phyloP scores from a whole-genome alignment of 495 filamentous ascomycete species.

The Neurospora hispaniola region DNA sequence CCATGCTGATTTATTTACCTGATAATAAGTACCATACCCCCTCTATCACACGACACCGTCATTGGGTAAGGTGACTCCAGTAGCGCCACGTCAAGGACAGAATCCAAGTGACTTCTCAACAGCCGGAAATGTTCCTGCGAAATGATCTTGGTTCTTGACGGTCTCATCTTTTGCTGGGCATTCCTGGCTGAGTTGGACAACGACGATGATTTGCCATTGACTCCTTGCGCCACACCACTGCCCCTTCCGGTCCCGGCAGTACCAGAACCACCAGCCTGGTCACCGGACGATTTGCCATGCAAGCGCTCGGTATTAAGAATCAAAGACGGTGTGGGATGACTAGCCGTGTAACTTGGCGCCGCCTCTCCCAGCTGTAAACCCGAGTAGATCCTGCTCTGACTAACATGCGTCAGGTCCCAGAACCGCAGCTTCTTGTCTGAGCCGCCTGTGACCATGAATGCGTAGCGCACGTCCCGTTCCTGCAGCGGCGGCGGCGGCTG shows the following conservation, averaged over 20 bases:
- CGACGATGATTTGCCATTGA: slow-evolving; percentile 16
- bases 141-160: slow-evolving; percentile 76
- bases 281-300: slow-evolving; percentile 31
- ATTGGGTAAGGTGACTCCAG: slow-evolving; percentile 87
- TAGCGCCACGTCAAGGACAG: slow-evolving; percentile 77
- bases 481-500: slow-evolving; percentile 14
- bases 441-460: slow-evolving; percentile 77
- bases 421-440: slow-evolving; percentile 85
- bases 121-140: slow-evolving; percentile 78
- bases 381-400: slow-evolving; percentile 66
- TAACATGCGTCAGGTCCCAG: slow-evolving; percentile 73
- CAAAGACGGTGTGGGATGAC: slow-evolving; percentile 57
- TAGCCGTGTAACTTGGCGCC: slow-evolving; percentile 60
- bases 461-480: slow-evolving; percentile 42
- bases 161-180: slow-evolving; percentile 27
- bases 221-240: slow-evolving; percentile 16
- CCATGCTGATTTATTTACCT: slow-evolving; percentile 18
- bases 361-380: slow-evolving; percentile 63
- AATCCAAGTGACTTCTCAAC: slow-evolving; percentile 77
- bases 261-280: slow-evolving; percentile 23
- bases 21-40: slow-evolving; percentile 88
- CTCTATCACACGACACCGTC: slow-evolving; percentile 81
- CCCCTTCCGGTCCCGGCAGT: slow-evolving; percentile 19
- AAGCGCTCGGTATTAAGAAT: slow-evolving; percentile 63
- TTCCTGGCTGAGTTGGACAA: slow-evolving; percentile 10